A percentile compares a stretch with the other conserved stretches of the same genome.
These are phyloP conservation scores for Gastrolobium bilobum DNA, from an alignment of 306 rosid species.

Conservation along the genomic window DNA sequence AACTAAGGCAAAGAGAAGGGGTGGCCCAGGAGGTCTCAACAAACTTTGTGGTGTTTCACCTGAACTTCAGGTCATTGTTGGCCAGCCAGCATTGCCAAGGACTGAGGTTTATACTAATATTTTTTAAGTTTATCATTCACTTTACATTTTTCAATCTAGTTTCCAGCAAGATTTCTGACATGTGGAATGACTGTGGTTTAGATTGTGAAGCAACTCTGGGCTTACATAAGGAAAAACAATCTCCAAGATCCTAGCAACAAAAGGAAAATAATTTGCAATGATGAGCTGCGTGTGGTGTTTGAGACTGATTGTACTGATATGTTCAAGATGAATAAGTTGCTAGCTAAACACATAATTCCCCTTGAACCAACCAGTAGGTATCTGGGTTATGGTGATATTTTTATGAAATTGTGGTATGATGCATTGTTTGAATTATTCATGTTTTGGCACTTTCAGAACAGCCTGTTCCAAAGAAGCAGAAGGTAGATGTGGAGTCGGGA, in stretches of 20 bases:
- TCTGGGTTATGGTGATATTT: slow-evolving; percentile 39
- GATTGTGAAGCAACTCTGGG: slow-evolving; percentile 97
- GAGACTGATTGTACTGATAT: slow-evolving; percentile 93
- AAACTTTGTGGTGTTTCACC: slow-evolving; percentile 88
- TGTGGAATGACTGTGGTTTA: slow-evolving; percentile 46
- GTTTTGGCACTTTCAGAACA: slow-evolving; percentile 68
- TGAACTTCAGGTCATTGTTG: slow-evolving; percentile 91
- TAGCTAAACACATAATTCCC: slow-evolving; percentile 81
- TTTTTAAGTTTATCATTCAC: neutral
- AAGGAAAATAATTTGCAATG: slow-evolving; percentile 87
- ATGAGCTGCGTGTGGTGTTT: slow-evolving; percentile 79
- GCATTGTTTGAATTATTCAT: slow-evolving; percentile 48
- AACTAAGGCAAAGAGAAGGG: slow-evolving; percentile 81
- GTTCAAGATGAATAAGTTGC: slow-evolving; percentile 93
- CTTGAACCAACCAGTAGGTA: slow-evolving; percentile 79
- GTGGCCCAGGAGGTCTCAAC: slow-evolving; percentile 92
- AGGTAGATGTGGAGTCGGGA: slow-evolving; percentile 62
- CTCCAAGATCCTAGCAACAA: slow-evolving; percentile 94
- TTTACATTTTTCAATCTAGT: neutral
- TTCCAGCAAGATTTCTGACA: slow-evolving; percentile 36
- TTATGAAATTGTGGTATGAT: slow-evolving; percentile 16
- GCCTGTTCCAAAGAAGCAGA: slow-evolving; percentile 70
- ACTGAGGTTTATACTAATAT: slow-evolving; percentile 68
- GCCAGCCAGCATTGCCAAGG: slow-evolving; percentile 81
- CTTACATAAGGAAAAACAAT: slow-evolving; percentile 88